phyloP scores from a whole-genome alignment of 805 yeast species.

The Kazachstania africana region DNA sequence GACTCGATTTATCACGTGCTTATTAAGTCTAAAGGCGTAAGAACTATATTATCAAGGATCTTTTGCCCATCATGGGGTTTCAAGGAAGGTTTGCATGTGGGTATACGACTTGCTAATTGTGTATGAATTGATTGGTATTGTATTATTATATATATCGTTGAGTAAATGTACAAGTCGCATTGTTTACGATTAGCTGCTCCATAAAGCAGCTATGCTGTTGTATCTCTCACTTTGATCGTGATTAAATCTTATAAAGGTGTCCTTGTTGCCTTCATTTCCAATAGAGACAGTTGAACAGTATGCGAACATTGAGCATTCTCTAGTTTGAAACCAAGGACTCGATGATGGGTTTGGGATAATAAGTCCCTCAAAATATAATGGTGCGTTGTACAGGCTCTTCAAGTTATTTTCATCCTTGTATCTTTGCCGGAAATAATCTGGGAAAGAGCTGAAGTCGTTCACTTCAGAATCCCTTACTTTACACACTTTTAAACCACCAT shows the following conservation, averaged over 20 bases:
- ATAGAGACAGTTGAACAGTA: constrained; percentile 13
- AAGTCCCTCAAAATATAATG: constrained; percentile 9
- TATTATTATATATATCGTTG: too few relatives aligned
- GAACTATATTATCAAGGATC: too few relatives aligned
- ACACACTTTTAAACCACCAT: constrained; percentile 35
- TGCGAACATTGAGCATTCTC: constrained; percentile 13
- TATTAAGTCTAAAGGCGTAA: too few relatives aligned
- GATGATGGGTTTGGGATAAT: constrained; percentile 7
- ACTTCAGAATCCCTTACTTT: constrained; percentile 27
- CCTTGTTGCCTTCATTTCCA: too few relatives aligned
- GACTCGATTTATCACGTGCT: too few relatives aligned
- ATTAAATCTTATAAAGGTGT: neutral
- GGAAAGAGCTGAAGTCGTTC: constrained; percentile 19
- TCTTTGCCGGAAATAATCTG: constrained; percentile 9
- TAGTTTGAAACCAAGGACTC: constrained; percentile 11
- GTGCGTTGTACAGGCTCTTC: constrained; percentile 6
- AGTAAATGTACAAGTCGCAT: too few relatives aligned
- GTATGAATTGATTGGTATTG: too few relatives aligned
- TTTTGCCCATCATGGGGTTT: too few relatives aligned
- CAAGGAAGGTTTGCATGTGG: too few relatives aligned
- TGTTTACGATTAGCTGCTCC: too few relatives aligned
- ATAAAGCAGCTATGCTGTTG: neutral
- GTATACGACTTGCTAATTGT: too few relatives aligned
- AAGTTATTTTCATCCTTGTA: constrained; percentile 6
- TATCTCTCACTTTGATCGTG: neutral